Percentiles rank a stretch among this genome's conserved stretches.
Conservation (phyloP, 768 basidiomycete genomes). For the Candolleomyces eurysporus region DNA sequence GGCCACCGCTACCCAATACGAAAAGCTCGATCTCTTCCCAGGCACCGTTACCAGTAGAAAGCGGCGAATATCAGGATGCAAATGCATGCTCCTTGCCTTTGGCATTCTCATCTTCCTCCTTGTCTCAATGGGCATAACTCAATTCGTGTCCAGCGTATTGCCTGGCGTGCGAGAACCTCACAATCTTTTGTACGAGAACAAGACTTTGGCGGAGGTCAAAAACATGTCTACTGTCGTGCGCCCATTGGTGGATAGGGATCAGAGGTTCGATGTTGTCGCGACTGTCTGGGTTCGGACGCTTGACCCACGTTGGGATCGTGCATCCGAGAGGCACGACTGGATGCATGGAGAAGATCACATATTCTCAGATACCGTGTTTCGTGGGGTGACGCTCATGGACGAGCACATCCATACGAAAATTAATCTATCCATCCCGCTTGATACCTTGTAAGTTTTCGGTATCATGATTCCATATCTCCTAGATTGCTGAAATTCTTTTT, state of each 20-base stretch:
- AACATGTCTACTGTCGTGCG: conserved; percentile 8
- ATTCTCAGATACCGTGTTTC: conserved; percentile 23
- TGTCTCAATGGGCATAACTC: not conserved
- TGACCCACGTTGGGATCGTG: not conserved
- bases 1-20: not conserved
- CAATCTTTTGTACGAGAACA: not conserved
- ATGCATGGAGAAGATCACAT: not conserved
- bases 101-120: not conserved
- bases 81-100: not conserved
- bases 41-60: conserved; percentile 3
- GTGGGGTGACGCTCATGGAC: conserved; percentile 24
- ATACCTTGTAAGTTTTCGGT: conserved; percentile 25
- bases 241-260: conserved; percentile 13
- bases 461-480: not conserved
- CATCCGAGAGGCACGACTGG: not conserved
- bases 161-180: not conserved
- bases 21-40: conserved; percentile 2
- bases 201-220: not conserved
- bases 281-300: conserved; percentile 15
- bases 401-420: conserved; percentile 23
- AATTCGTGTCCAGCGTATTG: not conserved
- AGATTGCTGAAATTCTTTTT: not conserved
- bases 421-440: conserved; percentile 26
- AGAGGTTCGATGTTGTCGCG: conserved; percentile 17
- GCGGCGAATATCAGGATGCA: conserved; percentile 3